phyloP scores from a whole-genome alignment of 2,329 filamentous ascomycete genomes.

The Pseudocercospora fuligena region DNA sequence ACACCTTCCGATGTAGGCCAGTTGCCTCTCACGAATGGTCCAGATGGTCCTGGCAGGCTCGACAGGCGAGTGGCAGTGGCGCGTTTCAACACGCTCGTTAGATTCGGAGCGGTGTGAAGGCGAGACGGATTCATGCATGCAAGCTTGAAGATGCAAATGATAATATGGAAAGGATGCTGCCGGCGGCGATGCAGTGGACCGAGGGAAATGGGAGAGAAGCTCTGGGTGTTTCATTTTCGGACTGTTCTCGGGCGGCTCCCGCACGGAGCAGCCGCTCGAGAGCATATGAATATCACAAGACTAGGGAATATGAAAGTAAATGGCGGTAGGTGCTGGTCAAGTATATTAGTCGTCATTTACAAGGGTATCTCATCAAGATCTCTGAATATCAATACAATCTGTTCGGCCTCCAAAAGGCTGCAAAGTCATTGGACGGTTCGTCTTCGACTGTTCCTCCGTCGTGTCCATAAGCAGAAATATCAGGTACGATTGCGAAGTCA shows the following conservation, averaged over 20 bases:
- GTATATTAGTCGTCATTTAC: neutral
- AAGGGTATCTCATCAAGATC: slow-evolving; percentile 11
- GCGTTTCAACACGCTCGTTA: slow-evolving; percentile 17
- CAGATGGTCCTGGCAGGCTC: neutral
- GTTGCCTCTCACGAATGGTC: neutral
- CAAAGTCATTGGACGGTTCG: slow-evolving; percentile 29
- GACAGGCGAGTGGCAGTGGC: slow-evolving; percentile 15
- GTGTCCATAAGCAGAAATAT: neutral
- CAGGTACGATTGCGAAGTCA: neutral
- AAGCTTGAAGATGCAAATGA: neutral
- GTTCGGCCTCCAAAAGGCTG: slow-evolving; percentile 52
- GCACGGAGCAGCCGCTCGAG: slow-evolving; percentile 5
- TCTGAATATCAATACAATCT: slow-evolving; percentile 47
- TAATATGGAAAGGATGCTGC: slow-evolving; percentile 8
- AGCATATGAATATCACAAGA: neutral
- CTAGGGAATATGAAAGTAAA: neutral
- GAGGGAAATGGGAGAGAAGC: slow-evolving; percentile 8
- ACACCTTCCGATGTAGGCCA: slow-evolving; percentile 12
- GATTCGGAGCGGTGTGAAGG: slow-evolving; percentile 17
- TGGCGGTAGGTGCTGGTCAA: neutral
- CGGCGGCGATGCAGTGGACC: slow-evolving; percentile 5
- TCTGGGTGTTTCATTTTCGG: neutral
- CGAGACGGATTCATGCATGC: slow-evolving; percentile 24
- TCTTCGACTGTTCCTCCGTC: neutral
- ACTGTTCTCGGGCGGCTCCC: slow-evolving; percentile 1